Evolutionary conservation across 2,329 filamentous ascomycete genomes (phyloP), one percentile per base, ranked within the genome.

Genomic region (Parastagonospora avenae): DNA sequence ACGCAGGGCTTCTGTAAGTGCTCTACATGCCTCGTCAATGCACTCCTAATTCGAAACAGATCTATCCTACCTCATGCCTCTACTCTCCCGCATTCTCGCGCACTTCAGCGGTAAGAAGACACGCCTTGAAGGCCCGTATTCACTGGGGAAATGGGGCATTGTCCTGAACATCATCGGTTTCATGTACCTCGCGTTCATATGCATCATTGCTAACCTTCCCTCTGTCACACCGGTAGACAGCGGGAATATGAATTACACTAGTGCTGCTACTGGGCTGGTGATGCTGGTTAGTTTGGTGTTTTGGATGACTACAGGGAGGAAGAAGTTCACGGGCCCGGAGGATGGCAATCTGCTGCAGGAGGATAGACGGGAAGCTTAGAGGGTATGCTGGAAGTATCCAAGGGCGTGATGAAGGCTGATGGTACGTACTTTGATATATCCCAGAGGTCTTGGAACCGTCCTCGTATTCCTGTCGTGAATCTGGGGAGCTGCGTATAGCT

Each of bases 241-340:
- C 30, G 75, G 81, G 24, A 82, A 81, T 31, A 85, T 85, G 82
- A 85, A 84, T 50, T 84, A 84, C 55, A 84, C 80, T 0, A 79
- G 76, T 16, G 82, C 82, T 0, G 82, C 82, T 0, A 78, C 84
- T 28, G 82, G 82, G 0, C 72, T 81, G 1, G 79, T 84, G 33
- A 82, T 79, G 64, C 52, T 83, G 4, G 72, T 85, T 14, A 79
- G 77, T 12, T 36, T 75, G 1, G 59, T 79, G 2, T 84, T 79
- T 1, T 84, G 81, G 82, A 51, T 82, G 7, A 79, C 76, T 1
- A 82, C 78, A 0, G 81, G 79, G 0, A 66, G 75, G 46, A 80
- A 76, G 55, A 66, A 76, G 16, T 84, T 83, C 54, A 80, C 76
- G 0, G 81, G 81, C 0, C 81, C 81, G 2, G 64, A 72, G 29